Base-by-base conservation (phyloP, 805 yeast genomes). In the Torulaspora delbrueckii region DNA sequence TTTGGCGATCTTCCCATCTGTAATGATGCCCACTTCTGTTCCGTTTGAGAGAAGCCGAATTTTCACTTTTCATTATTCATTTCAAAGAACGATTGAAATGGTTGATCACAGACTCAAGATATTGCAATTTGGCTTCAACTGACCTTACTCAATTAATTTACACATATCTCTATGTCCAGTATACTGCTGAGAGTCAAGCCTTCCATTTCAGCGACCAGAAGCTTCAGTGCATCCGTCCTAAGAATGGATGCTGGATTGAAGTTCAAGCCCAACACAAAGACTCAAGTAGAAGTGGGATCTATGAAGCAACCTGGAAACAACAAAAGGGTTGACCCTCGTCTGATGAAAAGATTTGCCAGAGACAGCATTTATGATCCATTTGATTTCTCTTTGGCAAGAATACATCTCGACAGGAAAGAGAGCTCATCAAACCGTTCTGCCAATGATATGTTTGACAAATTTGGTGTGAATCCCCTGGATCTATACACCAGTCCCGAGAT, bases 331-430 rank as follows among this genome's bases (percentile, higher is more conserved):
- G 65, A 67, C 51, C 65, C 69, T 40, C 46, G 52, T 8, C 72
- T 76, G 48, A 65, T 74, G 28, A 74, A 70, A 57, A 73, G 65
- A 45, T 80, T 83, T 60, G 68, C 63, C 12, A 67, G 67, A 3
- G 79, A 78, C 39, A 67, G 75, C 4, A 76, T 79, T 0, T 88
- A 88, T 60, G 91, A 85, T 55, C 93, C 96, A 42, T 83, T 82
- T 66, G 95, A 86, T 63, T 86, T 87, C 56, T 77, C 86, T 25
- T 65, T 79, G 57, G 78, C 82, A 37, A 78, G 76, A 54, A 57
- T 78, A 31, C 70, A 74, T 49, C 75, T 79, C 54, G 81, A 78
- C 38, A 70, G 63, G 51, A 74, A 71, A 51, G 43, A 52, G 31
- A 46, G 62, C 47, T 57, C 57, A 28, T 24, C 54, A 54, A 58